Evolutionary conservation across 2,329 filamentous ascomycete genomes (phyloP), one percentile per base, ranked within the genome.

Genomic region (Epichloe hybrida): DNA sequence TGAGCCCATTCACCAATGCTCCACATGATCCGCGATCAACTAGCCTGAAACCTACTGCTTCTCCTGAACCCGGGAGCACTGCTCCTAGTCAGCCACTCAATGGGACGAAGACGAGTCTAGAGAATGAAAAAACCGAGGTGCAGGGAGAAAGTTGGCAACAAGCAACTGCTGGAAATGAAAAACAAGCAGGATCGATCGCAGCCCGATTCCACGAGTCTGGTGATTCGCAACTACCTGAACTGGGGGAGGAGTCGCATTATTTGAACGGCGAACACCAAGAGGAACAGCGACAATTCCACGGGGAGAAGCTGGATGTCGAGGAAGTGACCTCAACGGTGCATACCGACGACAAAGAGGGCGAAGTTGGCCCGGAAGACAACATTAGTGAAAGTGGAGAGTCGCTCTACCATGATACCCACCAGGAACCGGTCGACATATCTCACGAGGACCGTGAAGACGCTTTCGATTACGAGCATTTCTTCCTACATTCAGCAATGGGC

Each of bases 401-500:
- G 12, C 70, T 82, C 6, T 83, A 85, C 59, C 79, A 83, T 58
- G 81, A 83, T 57, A 71, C 75, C 0, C 64, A 74, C 46, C 73
- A 79, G 50, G 74, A 79, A 48, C 75, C 77, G 8, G 43, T n/a
- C 3, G 46, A 53, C 17, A 69, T 85, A 5, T 88, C 88, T 0
- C 91, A 97, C 61, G 91, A 97, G 68, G 89, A 96, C 64, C 85
- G 91, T 20, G 83, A 90, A 57, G 91, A 97, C 65, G 90, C 90
- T 1, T 97, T 97, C 61, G 91, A 97, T 64, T 97, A 97, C 55
- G 87, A 95, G 65, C 84, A 95, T 63, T 96, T 96, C 69, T 95
- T 95, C 65, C 74, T 96, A 13, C 89, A 96, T 65, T 95, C 88
- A 57, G 88, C 89, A 11, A 83, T 96, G 77, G 89, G 88, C 5